These are phyloP conservation scores for Zanthoxylum bungeanum DNA, from an alignment of 345 rosid species.

Conservation along the genomic window DNA sequence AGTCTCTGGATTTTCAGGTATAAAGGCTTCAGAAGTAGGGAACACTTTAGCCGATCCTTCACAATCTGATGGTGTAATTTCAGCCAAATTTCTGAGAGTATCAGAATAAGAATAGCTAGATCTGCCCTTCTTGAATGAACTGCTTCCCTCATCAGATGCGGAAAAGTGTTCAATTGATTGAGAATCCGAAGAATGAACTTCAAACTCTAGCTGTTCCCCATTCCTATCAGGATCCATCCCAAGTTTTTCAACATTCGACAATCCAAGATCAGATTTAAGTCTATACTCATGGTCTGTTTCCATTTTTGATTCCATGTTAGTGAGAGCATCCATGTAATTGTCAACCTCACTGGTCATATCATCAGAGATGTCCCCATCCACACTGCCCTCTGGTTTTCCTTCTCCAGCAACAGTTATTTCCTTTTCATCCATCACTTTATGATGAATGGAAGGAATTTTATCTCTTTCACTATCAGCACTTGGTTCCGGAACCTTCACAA, in stretches of 20 bases:
- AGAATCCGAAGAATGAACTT: conserved; percentile 50
- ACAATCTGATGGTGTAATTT: conserved; percentile 46
- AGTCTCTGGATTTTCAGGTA: conserved; percentile 28
- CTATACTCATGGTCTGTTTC: conserved; percentile 65
- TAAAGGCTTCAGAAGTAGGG: conserved; percentile 32
- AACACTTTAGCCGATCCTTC: conserved; percentile 39
- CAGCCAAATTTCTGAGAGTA: conserved; percentile 47
- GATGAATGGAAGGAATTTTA: conserved; percentile 25
- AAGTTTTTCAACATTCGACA: conserved; percentile 27
- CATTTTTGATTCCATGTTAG: conserved; percentile 85
- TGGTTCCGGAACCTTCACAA: conserved; percentile 44
- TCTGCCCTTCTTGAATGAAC: conserved; percentile 51
- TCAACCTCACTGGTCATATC: conserved; percentile 83
- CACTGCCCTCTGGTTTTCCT: conserved; percentile 34
- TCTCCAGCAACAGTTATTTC: conserved; percentile 39
- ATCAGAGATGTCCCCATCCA: conserved; percentile 63
- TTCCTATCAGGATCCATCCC: conserved; percentile 41
- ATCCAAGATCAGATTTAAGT: conserved; percentile 25
- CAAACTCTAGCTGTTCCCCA: conserved; percentile 48
- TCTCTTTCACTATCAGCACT: conserved; percentile 30
- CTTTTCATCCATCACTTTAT: conserved; percentile 31
- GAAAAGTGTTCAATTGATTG: conserved; percentile 68
- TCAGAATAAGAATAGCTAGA: conserved; percentile 56
- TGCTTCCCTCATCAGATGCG: conserved; percentile 62
- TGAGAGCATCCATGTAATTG: conserved; percentile 81